Conservation (phyloP, 306 rosid genomes). For the Canavalia ensiformis region DNA sequence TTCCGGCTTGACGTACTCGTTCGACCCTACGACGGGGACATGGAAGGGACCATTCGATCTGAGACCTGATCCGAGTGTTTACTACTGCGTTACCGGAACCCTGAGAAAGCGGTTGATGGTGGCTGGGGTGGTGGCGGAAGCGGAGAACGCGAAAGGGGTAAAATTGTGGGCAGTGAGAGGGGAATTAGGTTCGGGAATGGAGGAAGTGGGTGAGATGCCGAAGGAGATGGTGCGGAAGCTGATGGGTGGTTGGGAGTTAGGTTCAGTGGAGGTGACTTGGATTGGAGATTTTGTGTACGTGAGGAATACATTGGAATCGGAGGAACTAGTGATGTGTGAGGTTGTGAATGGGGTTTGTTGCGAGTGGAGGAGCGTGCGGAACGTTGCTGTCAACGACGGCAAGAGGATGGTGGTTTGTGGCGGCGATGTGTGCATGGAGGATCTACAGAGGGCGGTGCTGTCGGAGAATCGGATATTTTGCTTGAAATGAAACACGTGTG, state of each 20-base stretch:
- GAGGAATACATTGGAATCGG: constrained; percentile 49
- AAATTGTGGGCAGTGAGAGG: constrained; percentile 64
- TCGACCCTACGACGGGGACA: constrained; percentile 48
- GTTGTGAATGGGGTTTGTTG: constrained; percentile 38
- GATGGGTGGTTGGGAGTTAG: constrained; percentile 40
- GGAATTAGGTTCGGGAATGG: constrained; percentile 46
- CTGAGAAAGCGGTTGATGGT: constrained; percentile 50
- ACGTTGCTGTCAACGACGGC: constrained; percentile 37
- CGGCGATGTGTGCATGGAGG: constrained; percentile 55
- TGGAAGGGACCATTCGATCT: constrained; percentile 78
- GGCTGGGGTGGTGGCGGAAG: constrained; percentile 62
- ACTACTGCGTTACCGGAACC: constrained; percentile 49
- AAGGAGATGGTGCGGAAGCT: constrained; percentile 60
- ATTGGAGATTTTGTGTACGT: constrained; percentile 60
- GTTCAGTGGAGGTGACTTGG: constrained; percentile 59
- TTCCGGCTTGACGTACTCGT: constrained; percentile 62
- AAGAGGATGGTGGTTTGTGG: constrained; percentile 62
- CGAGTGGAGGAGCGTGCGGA: constrained; percentile 63
- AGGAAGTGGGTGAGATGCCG: constrained; percentile 77
- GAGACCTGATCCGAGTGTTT: constrained; percentile 41
- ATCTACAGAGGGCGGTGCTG: constrained; percentile 51
- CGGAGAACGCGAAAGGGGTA: constrained; percentile 51
- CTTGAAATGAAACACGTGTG: constrained; percentile 33
- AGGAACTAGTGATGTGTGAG: constrained; percentile 65
- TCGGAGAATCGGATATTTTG: constrained; percentile 38